A percentile compares a stretch with the other conserved stretches of the same genome.
These are phyloP conservation scores for Nemophila menziesii DNA, from an alignment of 257 asterid genomes.

Conservation along the genomic window DNA sequence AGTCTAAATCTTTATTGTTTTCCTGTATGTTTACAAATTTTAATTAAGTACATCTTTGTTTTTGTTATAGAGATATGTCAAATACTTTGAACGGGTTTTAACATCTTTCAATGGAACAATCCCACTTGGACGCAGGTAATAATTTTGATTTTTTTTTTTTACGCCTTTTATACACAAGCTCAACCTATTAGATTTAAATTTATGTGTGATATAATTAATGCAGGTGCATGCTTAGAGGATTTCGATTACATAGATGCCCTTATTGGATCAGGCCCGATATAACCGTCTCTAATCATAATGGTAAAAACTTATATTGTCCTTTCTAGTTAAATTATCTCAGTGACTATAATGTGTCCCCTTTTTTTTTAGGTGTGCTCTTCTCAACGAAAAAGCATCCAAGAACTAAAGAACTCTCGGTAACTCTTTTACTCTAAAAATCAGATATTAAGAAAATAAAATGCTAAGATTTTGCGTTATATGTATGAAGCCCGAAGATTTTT, in stretches of 20 bases:
- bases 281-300: conserved; percentile 80
- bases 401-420: conserved; percentile 86
- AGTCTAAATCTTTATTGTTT: conserved; percentile 21
- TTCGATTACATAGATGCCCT: conserved; percentile 91
- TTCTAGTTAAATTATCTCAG: too few relatives aligned
- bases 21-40: conserved; percentile 7
- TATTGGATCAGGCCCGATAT: conserved; percentile 92
- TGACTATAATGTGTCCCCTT: conserved; percentile 14
- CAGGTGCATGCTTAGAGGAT: conserved; percentile 98
- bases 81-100: conserved; percentile 81
- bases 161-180: not conserved
- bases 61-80: conserved; percentile 72
- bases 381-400: conserved; percentile 90
- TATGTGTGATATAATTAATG: conserved; percentile 11
- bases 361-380: conserved; percentile 75
- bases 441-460: too few relatives aligned
- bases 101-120: conserved; percentile 88
- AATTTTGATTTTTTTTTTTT: not conserved
- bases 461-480: conserved; percentile 1
- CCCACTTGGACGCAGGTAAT: conserved; percentile 94
- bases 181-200: not conserved
- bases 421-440: conserved; percentile 11
- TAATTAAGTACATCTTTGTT: conserved; percentile 1
- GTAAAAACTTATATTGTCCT: too few relatives aligned
- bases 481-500: conserved; percentile 84